Base-by-base conservation (phyloP, 148 eudicot genomes). In the Rhododendron griersonianum region DNA sequence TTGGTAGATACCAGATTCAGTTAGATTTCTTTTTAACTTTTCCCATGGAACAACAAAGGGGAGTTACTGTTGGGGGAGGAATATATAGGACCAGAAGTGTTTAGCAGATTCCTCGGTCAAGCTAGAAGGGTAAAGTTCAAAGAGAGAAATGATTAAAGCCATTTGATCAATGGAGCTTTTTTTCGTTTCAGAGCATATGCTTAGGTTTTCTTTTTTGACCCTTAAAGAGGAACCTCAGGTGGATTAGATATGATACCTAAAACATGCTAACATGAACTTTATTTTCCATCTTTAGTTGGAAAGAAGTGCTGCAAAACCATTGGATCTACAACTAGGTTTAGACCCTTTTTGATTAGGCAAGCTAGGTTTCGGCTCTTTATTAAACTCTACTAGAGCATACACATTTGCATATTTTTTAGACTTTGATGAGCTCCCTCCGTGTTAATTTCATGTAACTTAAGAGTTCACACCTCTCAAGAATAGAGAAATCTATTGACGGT, bases 91-190 rank as follows among this genome's bases (percentile, higher is more conserved):
- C 47, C 47, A 37, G 3, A 35, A 75, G 25, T 35, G 79, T 35
- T 37, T 16, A 75, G 23, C 39, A 75, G 79, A 75, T 75, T 75
- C 79, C 79, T 75, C 47, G 23, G 79, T 75, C 79, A 75, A 39
- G 47, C 79, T 37, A 75, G n/a, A 16, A 75, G 79, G 47, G 79
- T 35, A 75, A 75, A 75, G 47, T 35, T 75, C n/a, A 39, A 35
- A 39, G 47, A 39, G 47, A 16, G 48, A 9, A 75, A 75, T 75
- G 48, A 75, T 75, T 75, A 75, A 75, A 75, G 79, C 25, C 25
- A 75, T 75, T 74, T 39, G 79, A 75, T 75, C 79, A 75, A 75
- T 75, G 79, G 47, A 37, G 79, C 79, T 75, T 75, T 75, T 75
- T 75, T 71, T 75, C 79, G 47, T 75, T 39, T 75, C 11, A 75